phyloP scores from a whole-genome alignment of 1,139 yeast genomes.

The Pichia sp. region DNA sequence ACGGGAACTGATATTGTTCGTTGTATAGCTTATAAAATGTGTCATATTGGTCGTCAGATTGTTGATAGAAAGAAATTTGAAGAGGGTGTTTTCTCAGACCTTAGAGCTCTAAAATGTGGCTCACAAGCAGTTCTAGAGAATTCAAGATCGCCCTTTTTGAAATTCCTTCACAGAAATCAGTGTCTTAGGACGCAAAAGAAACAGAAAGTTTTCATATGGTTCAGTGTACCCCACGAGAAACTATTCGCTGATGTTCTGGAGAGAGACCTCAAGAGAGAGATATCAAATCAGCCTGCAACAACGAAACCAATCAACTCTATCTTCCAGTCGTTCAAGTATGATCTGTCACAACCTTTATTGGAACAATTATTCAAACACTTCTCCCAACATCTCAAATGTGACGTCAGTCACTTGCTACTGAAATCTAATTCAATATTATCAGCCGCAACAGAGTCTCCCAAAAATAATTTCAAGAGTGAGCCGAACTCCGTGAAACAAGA shows the following conservation, averaged over 20 bases:
- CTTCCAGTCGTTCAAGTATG: slow-evolving; percentile 53
- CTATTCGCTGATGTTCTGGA: slow-evolving; percentile 91
- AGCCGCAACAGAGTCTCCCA: neutral
- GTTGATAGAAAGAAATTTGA: slow-evolving; percentile 89
- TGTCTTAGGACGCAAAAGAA: slow-evolving; percentile 94
- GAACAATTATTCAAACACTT: slow-evolving; percentile 45
- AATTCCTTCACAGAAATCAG: slow-evolving; percentile 75
- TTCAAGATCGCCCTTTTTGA: slow-evolving; percentile 81
- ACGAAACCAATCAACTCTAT: slow-evolving; percentile 57
- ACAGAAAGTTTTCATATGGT: slow-evolving; percentile 97
- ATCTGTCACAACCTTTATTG: slow-evolving; percentile 35
- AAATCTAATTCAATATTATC: slow-evolving; percentile 2
- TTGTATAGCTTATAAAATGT: slow-evolving; percentile 81
- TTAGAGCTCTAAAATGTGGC: slow-evolving; percentile 81
- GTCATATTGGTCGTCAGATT: slow-evolving; percentile 82
- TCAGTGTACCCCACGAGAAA: slow-evolving; percentile 90
- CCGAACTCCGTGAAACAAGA: no score
- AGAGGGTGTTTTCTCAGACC: slow-evolving; percentile 91
- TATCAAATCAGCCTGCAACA: slow-evolving; percentile 47
- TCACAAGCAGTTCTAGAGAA: slow-evolving; percentile 82
- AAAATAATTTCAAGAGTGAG: no score
- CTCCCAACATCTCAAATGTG: slow-evolving; percentile 18
- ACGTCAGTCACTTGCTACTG: slow-evolving; percentile 9
- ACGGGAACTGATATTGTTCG: slow-evolving; percentile 97
- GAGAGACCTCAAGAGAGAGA: slow-evolving; percentile 81